phyloP scores from a whole-genome alignment of 1,284 basidiomycete species.

The Pterulicium gracile region DNA sequence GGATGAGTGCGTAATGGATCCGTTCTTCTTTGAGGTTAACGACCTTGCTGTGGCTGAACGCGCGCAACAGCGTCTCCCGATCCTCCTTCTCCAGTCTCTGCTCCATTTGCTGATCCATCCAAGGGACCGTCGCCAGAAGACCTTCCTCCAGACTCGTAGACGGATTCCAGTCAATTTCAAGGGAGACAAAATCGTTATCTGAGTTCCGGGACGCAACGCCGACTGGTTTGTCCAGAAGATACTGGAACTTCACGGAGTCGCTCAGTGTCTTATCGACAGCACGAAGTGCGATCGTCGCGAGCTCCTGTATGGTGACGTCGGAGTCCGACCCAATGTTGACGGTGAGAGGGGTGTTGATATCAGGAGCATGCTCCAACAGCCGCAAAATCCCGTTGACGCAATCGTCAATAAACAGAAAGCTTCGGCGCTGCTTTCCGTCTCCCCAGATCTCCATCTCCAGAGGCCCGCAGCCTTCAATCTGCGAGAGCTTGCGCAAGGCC shows the following conservation, averaged over 20 bases:
- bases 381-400: conserved; percentile 35
- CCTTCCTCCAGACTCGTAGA: conserved; percentile 29
- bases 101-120: conserved; percentile 33
- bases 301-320: conserved; percentile 29
- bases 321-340: conserved; percentile 45
- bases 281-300: conserved; percentile 30
- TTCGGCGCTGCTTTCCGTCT: conserved; percentile 37
- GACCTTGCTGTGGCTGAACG: conserved; percentile 22
- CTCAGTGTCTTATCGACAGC: conserved; percentile 16
- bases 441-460: conserved; percentile 45
- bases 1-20: conserved; percentile 37
- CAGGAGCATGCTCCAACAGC: conserved; percentile 25
- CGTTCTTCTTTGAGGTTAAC: conserved; percentile 25
- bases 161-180: conserved; percentile 31
- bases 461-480: conserved; percentile 3
- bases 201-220: conserved; percentile 45
- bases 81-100: conserved; percentile 11
- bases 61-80: conserved; percentile 11
- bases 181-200: conserved; percentile 29
- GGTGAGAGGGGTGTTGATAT: conserved; percentile 17
- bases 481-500: conserved; percentile 18
- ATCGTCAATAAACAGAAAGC: conserved; percentile 46
- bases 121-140: conserved; percentile 30
- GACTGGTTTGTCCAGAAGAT: conserved; percentile 22
- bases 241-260: conserved; percentile 19